phyloP scores from a whole-genome alignment of 2,329 filamentous ascomycete genomes.

The Fragosphaeria purpurea region DNA sequence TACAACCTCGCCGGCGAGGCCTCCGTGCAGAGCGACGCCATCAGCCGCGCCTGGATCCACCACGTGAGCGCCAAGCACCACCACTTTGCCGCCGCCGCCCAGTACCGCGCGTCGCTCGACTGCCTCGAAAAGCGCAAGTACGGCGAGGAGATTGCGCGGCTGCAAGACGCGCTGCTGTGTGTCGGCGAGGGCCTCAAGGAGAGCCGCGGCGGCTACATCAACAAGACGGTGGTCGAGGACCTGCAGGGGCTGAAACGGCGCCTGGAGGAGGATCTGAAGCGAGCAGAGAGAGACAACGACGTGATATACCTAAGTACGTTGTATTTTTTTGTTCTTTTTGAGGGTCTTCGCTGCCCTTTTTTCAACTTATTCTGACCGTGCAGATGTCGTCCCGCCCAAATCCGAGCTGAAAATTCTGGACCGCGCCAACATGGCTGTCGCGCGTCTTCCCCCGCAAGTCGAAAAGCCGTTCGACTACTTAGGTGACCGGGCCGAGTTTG shows the following conservation, averaged over 20 bases:
- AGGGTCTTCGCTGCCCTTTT: not conserved
- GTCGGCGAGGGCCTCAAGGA: conserved; percentile 83
- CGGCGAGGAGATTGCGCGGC: conserved; percentile 83
- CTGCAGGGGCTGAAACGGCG: conserved; percentile 72
- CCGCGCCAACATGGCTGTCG: conserved; percentile 76
- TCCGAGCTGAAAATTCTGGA: conserved; percentile 78
- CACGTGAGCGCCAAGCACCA: conserved; percentile 96
- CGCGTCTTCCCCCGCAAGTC: conserved; percentile 72
- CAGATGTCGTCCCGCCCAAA: conserved; percentile 72
- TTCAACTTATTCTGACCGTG: not conserved
- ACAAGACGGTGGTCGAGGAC: conserved; percentile 71
- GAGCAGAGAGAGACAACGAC: conserved; percentile 94
- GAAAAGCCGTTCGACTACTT: conserved; percentile 70
- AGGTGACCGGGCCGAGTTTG: conserved; percentile 70
- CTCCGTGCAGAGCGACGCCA: conserved; percentile 77
- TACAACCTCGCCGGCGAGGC: conserved; percentile 78
- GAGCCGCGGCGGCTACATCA: conserved; percentile 61
- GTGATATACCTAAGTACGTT: conserved; percentile 86
- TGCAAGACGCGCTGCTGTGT: conserved; percentile 73
- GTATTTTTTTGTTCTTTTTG: no score
- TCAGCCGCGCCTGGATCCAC: conserved; percentile 94
- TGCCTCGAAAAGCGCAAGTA: conserved; percentile 90
- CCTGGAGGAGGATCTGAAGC: conserved; percentile 77
- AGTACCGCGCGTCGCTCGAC: conserved; percentile 83
- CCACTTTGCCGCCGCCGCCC: conserved; percentile 91